Evolutionary conservation across 2,329 filamentous ascomycete genomes (phyloP), one percentile per base, ranked within the genome.

Genomic region (Fusarium sp.): DNA sequence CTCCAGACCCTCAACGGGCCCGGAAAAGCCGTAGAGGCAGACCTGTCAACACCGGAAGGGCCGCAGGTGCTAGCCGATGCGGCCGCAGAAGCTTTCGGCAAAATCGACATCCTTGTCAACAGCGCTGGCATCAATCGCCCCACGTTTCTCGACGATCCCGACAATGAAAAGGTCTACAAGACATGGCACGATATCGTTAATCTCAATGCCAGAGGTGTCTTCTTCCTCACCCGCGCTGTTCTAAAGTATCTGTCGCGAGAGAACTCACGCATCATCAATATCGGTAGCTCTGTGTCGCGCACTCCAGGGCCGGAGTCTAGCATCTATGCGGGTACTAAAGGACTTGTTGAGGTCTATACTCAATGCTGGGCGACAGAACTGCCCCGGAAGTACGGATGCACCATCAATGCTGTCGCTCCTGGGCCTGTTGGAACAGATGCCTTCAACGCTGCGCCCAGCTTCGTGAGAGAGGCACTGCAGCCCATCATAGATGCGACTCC

Each of bases 361-460:
- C 52, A 43, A 5, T 49, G 60, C 11, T 65, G 61, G 67, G 62
- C 44, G 8, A 60, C 47, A 18, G 52, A 69, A 18, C 52, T 69
- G 9, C 62, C 57, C 13, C 79, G 78, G 18, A 68, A 67, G 5
- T 72, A 80, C 21, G 75, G 75, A 5, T 67, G 79, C 25, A 80
- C 79, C 11, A 77, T 80, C 25, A 80, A 80, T 53, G 71, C 63
- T 42, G 76, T 80, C 13, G 79, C 79, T n/a, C 79, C 79, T 6
- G 79, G 79, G 4, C 79, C 79, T 6, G 70, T 80, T 35, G 77
- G 69, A 7, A 80, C 78, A 9, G 68, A 68, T 50, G 58, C 58
- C 37, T 63, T 56, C 44, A 30, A 37, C 60, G 47, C 60, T 37
- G 60, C 60, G 11, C 60, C 60, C n/a, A 54, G 49, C 32, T 23